These are phyloP conservation scores for Ziziphus jujuba DNA, from an alignment of 306 rosid species.

Conservation along the genomic window DNA sequence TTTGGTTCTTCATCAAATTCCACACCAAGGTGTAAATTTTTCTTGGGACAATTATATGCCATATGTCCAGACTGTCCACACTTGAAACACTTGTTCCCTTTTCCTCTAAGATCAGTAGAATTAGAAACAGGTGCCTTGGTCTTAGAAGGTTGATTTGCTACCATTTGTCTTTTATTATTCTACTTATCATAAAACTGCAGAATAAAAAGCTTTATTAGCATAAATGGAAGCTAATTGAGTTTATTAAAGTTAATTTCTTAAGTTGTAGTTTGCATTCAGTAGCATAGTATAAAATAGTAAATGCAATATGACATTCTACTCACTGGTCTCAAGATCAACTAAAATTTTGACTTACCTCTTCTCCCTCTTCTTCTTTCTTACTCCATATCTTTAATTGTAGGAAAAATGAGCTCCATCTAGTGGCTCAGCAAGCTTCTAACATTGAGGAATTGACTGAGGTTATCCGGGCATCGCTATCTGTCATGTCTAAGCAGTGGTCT, in stretches of 20 bases:
- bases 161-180: not conserved
- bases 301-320: not conserved
- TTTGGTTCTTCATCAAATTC: no score
- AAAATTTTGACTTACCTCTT: not conserved
- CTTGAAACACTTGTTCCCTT: no score
- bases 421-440: constrained; percentile 97
- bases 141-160: no score
- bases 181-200: not conserved
- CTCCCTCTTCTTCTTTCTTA: constrained; percentile 21
- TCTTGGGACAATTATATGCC: no score
- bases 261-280: not conserved
- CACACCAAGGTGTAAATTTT: no score
- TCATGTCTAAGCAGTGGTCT: constrained; percentile 95
- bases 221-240: not conserved
- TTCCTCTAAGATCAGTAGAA: no score
- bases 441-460: constrained; percentile 86
- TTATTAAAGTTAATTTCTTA: not conserved
- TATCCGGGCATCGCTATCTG: constrained; percentile 75
- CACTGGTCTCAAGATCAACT: not conserved
- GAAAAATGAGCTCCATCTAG: constrained; percentile 91
- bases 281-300: not conserved
- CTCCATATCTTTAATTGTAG: constrained; percentile 41
- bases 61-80: no score
- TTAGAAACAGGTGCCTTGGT: no score
- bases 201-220: not conserved